Evolutionary conservation across 257 asterid genomes (phyloP).

Genomic region (Solanum raphanifolium): DNA sequence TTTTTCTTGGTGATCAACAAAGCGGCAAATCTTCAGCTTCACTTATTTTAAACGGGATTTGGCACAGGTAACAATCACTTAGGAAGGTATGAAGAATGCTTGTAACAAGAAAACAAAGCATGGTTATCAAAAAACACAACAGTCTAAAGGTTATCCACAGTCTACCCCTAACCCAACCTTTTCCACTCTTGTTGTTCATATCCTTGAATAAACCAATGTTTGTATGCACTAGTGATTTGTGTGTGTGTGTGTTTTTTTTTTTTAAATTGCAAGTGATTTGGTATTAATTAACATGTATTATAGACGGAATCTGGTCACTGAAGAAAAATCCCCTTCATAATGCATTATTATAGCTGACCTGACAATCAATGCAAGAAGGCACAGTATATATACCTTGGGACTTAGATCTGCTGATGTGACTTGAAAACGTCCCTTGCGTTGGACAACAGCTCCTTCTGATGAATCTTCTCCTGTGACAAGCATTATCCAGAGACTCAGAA

Average conservation of each 20-base stretch:
- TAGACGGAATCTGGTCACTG: neutral
- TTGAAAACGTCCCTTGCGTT: conserved; percentile 94
- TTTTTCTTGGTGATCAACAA: neutral
- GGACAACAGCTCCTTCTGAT: conserved; percentile 70
- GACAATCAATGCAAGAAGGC: neutral
- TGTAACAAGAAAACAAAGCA: neutral
- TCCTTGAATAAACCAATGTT: neutral
- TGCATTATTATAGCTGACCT: neutral
- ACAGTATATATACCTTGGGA: conserved; percentile 39
- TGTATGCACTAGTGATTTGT: neutral
- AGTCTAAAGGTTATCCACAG: neutral
- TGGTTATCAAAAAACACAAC: neutral
- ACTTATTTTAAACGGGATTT: neutral
- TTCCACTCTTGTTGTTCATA: neutral
- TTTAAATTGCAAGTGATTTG: neutral
- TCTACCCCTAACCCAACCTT: neutral
- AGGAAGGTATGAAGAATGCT: neutral
- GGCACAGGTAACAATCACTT: neutral
- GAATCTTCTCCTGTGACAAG: conserved; percentile 58
- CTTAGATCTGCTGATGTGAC: conserved; percentile 79
- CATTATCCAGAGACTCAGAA: conserved; percentile 2
- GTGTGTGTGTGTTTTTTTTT: neutral
- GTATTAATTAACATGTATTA: neutral
- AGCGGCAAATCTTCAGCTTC: neutral
- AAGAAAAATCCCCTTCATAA: neutral